Evolutionary conservation across 2,329 filamentous ascomycete genomes (phyloP), one percentile per base, ranked within the genome.

Genomic region (Triangularia verruculosa): DNA sequence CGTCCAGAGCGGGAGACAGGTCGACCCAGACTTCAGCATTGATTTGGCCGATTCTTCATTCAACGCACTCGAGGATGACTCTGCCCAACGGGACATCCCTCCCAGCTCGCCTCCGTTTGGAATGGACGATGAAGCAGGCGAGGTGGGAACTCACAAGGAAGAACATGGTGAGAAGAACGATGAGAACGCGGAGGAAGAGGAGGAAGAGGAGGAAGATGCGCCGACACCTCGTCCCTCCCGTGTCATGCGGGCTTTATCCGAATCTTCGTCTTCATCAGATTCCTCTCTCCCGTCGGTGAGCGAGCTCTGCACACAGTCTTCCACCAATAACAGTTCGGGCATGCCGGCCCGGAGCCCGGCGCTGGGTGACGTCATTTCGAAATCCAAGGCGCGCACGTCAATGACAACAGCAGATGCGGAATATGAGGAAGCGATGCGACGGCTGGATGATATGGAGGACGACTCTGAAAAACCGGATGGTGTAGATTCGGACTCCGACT

Each of bases 1-100:
- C 68, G 71, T 77, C 67, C 76, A 55, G 64, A 84, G 79, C 69
- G 83, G 82, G 24, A 78, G 81, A 13, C 84, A 86, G 63, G 78
- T 79, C 3, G 80, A 83, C 62, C 78, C 77, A 4, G 71, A 76
- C 12, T 76, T 77, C 59, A 72, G 73, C 67, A 70, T 75, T 13
- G 75, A 78, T 34, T 70, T 74, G 43, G 74, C 75, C 43, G 64
- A 67, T 17, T 70, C 76, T 3, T 72, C 74, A 0, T 68, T 74
- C 0, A 69, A 71, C 11, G 59, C 32, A 9, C 32, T 66, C 25
- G 68, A 68, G 7, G 65, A 62, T 15, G 51, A 54, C 25, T 24
- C 51, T 25, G 51, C 39, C 39, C 17, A 47, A 22, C 56, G 22
- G 27, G 52, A 27, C n/a, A 22, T 13, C 20, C 30, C 12, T 2